Evolutionary conservation across 176 grass and related monocot genomes (phyloP).

Genomic region (Carex pumila): DNA sequence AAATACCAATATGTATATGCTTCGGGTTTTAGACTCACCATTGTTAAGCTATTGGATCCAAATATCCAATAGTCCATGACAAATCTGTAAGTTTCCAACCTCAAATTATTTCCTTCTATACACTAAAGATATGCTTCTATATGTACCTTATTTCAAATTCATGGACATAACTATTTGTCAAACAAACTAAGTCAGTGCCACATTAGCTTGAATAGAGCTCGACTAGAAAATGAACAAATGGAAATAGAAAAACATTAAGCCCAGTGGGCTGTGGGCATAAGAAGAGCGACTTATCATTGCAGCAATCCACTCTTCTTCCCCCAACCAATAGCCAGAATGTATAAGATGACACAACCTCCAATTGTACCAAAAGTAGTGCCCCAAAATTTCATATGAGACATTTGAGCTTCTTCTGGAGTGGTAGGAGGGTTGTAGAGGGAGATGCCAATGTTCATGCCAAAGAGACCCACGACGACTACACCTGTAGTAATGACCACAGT

Average conservation of each 20-base stretch:
- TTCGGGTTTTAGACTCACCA: background rate
- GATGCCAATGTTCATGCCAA: conserved; percentile 82
- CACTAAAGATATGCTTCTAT: background rate
- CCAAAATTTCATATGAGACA: conserved; percentile 58
- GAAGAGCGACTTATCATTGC: conserved; percentile 11
- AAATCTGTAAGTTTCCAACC: background rate
- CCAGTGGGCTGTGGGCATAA: background rate
- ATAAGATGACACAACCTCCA: conserved; percentile 48
- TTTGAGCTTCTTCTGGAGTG: conserved; percentile 31
- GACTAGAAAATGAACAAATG: background rate
- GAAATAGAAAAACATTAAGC: background rate
- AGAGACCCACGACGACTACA: conserved; percentile 57
- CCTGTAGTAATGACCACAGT: conserved; percentile 58
- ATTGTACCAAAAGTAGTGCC: conserved; percentile 57
- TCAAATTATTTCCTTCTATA: background rate
- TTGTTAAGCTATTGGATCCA: background rate
- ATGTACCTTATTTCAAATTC: background rate
- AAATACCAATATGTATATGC: background rate
- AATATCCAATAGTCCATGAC: too few relatives aligned
- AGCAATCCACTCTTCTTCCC: conserved; percentile 76
- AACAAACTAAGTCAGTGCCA: background rate
- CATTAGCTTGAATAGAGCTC: background rate
- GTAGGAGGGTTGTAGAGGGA: conserved; percentile 36
- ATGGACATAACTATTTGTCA: background rate
- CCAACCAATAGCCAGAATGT: conserved; percentile 55